These are phyloP conservation scores for Naganishia sp. DNA, from an alignment of 1,284 basidiomycete species.

Conservation along the genomic window DNA sequence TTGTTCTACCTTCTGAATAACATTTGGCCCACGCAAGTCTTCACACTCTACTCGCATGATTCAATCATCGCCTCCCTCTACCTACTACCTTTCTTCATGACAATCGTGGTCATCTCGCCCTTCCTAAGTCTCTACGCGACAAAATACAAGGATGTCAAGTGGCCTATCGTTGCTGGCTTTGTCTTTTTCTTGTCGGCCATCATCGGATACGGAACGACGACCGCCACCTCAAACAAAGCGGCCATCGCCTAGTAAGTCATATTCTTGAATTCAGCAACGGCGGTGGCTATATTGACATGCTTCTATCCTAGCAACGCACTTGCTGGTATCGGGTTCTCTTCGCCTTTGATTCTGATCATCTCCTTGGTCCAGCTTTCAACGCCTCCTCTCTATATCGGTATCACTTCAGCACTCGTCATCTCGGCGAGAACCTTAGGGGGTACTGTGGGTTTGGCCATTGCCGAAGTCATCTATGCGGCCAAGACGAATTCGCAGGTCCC, in stretches of 20 bases:
- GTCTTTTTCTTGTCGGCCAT: constrained; percentile 13
- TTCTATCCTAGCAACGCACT: constrained; percentile 26
- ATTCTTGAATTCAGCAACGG: not conserved
- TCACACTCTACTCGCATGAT: constrained; percentile 15
- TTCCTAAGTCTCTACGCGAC: constrained; percentile 18
- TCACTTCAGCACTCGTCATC: constrained; percentile 35
- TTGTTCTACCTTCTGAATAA: constrained; percentile 24
- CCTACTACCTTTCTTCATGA: constrained; percentile 23
- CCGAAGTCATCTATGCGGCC: constrained; percentile 21
- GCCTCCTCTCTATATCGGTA: constrained; percentile 39
- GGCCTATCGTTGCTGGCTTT: constrained; percentile 25
- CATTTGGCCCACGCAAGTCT: constrained; percentile 21
- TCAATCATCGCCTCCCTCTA: constrained; percentile 9
- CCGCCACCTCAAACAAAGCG: constrained; percentile 18
- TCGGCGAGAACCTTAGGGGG: constrained; percentile 25
- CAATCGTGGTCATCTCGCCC: constrained; percentile 23
- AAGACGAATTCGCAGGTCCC: constrained; percentile 21
- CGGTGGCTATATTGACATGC: not conserved
- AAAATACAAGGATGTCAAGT: constrained; percentile 25
- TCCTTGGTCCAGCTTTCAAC: constrained; percentile 35
- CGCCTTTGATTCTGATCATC: constrained; percentile 37
- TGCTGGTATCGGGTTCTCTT: constrained; percentile 36
- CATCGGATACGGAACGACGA: constrained; percentile 22
- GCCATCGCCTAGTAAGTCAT: constrained; percentile 22
- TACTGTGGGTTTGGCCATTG: constrained; percentile 15